A percentile compares a stretch with the other conserved stretches of the same genome.
These are phyloP conservation scores for Nakazawaea holstii DNA, from an alignment of 805 yeast genomes.

Conservation along the genomic window DNA sequence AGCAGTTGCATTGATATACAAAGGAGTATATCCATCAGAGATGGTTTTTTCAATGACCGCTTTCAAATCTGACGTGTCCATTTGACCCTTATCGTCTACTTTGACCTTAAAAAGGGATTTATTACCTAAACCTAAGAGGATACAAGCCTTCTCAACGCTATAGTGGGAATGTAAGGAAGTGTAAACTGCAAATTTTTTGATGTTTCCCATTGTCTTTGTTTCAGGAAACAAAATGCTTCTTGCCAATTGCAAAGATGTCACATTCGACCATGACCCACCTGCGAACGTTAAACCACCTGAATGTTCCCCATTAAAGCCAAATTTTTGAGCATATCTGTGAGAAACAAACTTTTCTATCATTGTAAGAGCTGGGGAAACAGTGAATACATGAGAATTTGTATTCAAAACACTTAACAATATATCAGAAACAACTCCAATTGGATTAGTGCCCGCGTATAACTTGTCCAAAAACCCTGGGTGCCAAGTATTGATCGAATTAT, in stretches of 20 bases:
- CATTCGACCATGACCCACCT: conserved; percentile 86
- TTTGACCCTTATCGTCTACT: conserved; percentile 49
- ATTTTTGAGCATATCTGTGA: conserved; percentile 60
- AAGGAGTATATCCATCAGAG: conserved; percentile 58
- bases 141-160: conserved; percentile 77
- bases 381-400: conserved; percentile 81
- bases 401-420: conserved; percentile 61
- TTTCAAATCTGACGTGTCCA: conserved; percentile 47
- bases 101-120: conserved; percentile 56
- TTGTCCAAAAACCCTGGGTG: conserved; percentile 82
- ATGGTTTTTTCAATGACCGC: conserved; percentile 35
- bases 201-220: conserved; percentile 59
- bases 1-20: conserved; percentile 78
- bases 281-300: conserved; percentile 84
- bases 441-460: conserved; percentile 79
- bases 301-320: conserved; percentile 46
- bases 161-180: conserved; percentile 73
- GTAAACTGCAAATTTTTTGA: conserved; percentile 58
- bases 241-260: conserved; percentile 75
- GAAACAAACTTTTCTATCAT: conserved; percentile 68
- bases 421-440: conserved; percentile 76
- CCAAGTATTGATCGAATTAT: conserved; percentile 79
- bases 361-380: conserved; percentile 78
- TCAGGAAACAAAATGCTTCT: conserved; percentile 62
- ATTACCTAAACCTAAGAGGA: conserved; percentile 67